These are phyloP conservation scores for Melocanna baccifera DNA, from an alignment of 176 grass and related monocot genomes.

Conservation along the genomic window DNA sequence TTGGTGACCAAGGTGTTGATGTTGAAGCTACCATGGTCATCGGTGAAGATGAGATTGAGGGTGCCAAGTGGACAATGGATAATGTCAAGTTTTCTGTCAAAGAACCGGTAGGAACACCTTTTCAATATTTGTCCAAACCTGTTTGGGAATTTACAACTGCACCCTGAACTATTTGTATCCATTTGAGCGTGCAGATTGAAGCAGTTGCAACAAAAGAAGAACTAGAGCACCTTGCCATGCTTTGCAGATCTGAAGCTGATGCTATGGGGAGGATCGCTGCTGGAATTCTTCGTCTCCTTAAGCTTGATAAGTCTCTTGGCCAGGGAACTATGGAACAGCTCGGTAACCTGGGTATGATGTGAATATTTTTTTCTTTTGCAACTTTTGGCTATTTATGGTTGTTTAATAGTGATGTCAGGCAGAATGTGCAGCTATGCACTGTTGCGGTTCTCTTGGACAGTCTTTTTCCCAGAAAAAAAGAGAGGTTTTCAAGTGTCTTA, in stretches of 20 bases:
- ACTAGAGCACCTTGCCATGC: slow-evolving; percentile 69
- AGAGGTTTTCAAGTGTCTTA: neutral
- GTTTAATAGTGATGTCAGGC: neutral
- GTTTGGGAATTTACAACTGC: slow-evolving; percentile 4
- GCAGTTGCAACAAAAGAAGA: slow-evolving; percentile 90
- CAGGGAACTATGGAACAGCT: slow-evolving; percentile 83
- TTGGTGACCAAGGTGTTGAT: slow-evolving; percentile 71
- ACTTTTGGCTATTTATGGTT: neutral
- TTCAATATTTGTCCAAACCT: slow-evolving; percentile 21
- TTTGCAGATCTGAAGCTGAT: slow-evolving; percentile 94
- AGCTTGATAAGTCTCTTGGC: slow-evolving; percentile 94
- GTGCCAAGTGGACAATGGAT: slow-evolving; percentile 76
- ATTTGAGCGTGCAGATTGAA: slow-evolving; percentile 63
- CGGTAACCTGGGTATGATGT: slow-evolving; percentile 77
- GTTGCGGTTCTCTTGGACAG: neutral
- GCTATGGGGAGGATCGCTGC: slow-evolving; percentile 92
- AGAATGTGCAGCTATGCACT: neutral
- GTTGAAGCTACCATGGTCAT: slow-evolving; percentile 73
- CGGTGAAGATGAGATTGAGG: slow-evolving; percentile 55
- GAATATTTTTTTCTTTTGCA: neutral
- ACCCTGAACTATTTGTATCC: slow-evolving; percentile 19
- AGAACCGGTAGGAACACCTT: slow-evolving; percentile 63
- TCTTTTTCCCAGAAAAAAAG: neutral
- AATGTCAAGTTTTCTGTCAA: slow-evolving; percentile 97
- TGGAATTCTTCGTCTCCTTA: slow-evolving; percentile 84